These are phyloP conservation scores for Dendrocalamus sinicus DNA, from an alignment of 176 grass and related monocot species.

Conservation along the genomic window DNA sequence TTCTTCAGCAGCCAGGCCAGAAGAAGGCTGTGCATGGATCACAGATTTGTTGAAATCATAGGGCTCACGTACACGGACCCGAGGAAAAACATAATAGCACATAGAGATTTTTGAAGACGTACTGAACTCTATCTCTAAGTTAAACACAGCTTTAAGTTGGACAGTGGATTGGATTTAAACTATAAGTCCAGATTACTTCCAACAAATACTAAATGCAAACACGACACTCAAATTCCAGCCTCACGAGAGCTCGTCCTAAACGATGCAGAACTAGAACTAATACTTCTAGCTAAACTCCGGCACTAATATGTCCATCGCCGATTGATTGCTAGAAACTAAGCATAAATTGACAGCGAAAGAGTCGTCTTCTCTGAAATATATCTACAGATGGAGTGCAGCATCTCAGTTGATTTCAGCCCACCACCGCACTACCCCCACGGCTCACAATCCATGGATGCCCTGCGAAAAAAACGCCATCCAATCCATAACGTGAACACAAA, in stretches of 20 bases:
- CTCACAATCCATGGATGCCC: conserved; percentile 73
- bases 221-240: background rate
- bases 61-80: too few relatives aligned
- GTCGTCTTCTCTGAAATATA: background rate
- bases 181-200: too few relatives aligned
- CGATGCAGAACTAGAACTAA: background rate
- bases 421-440: conserved; percentile 40
- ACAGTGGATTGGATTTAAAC: too few relatives aligned
- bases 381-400: background rate
- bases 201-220: background rate
- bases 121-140: too few relatives aligned
- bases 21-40: conserved; percentile 22
- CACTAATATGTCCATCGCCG: background rate
- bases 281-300: background rate
- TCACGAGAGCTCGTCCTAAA: background rate
- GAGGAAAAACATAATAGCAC: too few relatives aligned
- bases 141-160: too few relatives aligned
- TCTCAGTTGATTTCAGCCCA: background rate
- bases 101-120: too few relatives aligned
- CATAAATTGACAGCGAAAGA: background rate
- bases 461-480: background rate
- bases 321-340: background rate
- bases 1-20: background rate
- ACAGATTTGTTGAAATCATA: too few relatives aligned
- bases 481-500: conserved; percentile 3